Base-by-base conservation (phyloP, 768 basidiomycete species). In the Russula earlei region DNA sequence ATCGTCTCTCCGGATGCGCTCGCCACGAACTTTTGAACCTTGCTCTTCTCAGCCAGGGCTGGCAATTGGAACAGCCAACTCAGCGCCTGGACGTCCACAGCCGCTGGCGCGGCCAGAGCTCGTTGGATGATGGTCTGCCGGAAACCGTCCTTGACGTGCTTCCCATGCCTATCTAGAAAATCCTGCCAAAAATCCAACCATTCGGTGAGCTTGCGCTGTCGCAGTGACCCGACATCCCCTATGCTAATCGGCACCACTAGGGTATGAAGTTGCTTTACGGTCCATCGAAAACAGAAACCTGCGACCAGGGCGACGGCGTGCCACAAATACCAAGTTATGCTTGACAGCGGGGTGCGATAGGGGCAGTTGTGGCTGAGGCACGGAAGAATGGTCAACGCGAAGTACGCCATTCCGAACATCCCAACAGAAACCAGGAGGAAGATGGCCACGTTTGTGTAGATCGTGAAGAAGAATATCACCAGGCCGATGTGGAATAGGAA, bases 341-440 rank as follows among this genome's bases (percentile, higher is more conserved):
- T 41, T n/a, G 60, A 59, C 41, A 61, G 25, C 10, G 57, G 60
- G 36, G 60, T 61, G n/a, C 41, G 41, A 49, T 61, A 61, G 14
- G 60, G 60, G 37, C 57, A 59, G 22, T 19, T 17, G 25, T 37
- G 57, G 22, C 46, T 36, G 36, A 48, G 9, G 17, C 52, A 54
- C 14, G 60, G 60, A 17, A 54, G 31, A 19, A 54, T 44, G 48
- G 46, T 61, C 20, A 46, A 14, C 14, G 25, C 14, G 20, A 59
- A 4, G 48, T 61, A 61, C 17, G 38, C 44, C 19, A 42, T 3
- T 20, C 38, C 52, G 19, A 45, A 49, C 20, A 59, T 1, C 22
- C 41, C 45, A n/a, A 59, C 40, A 29, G 34, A 4, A 11, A 38
- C 22, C 5, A 49, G 19, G 15, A 37, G 2, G 15, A 54, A 22